Evolutionary conservation across 1,139 yeast genomes (phyloP), one percentile per base, ranked within the genome.

Genomic region (Blastobotrys illinoisensis): DNA sequence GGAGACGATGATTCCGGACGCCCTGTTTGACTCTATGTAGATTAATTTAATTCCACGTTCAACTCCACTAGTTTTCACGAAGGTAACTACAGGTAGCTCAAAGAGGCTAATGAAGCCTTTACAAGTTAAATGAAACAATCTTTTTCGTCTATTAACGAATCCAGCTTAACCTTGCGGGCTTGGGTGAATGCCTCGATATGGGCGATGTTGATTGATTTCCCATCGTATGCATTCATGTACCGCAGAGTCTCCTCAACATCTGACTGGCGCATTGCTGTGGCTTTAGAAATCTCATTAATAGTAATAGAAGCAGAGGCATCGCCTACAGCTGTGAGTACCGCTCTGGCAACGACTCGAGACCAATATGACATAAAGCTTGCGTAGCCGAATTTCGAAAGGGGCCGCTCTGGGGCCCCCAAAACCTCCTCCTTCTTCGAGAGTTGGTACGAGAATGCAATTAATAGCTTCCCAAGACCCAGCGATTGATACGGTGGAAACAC

Each of bases 401-500:
- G 99, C 60, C 84, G 80, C 67, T 93, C 99, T 0, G 99, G 99
- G 0, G 97, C 96, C 55, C 97, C 90, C 28, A 76, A 69, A 50
- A 74, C 71, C 65, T 68, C 82, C 71, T 71, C 87, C 67, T 62
- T 79, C 50, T 75, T 58, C 0, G 96, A 88, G 19, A 89, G 67
- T 24, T 79, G 82, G 65, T 91, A 93, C 54, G 95, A 89, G 62
- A 89, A 88, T 56, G 88, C 91, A 28, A 93, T 88, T 48, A 93
- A 68, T 14, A 88, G 73, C 3, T 88, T 81, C 0, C 99, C 99
- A 43, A 91, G 70, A 20, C 83, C 85, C 44, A 80, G 78, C 55
- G 89, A 76, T 67, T 93, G 99, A 67, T 83, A 93, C 1, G 97
- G 97, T 0, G 99, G 99, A 60, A 93, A 88, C 3, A 89, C 82